These are phyloP conservation scores for Aurifilum marmelostoma DNA, from an alignment of 2,329 filamentous ascomycete species.

Conservation along the genomic window DNA sequence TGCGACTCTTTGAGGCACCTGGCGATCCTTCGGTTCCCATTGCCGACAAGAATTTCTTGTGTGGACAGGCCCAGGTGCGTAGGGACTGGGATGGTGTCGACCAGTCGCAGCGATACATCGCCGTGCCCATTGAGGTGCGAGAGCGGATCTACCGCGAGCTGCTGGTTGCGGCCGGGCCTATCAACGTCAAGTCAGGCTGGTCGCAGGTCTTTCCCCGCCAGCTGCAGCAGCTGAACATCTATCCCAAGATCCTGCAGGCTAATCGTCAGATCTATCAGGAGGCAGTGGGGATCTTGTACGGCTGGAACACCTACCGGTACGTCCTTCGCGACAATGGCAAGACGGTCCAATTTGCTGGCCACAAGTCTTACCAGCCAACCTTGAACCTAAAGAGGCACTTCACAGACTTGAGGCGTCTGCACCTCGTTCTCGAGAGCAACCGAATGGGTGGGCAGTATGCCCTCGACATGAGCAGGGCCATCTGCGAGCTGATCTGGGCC, in stretches of 20 bases:
- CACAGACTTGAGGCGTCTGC: conserved; percentile 45
- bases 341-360: not conserved
- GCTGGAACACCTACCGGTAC: conserved; percentile 53
- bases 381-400: conserved; percentile 44
- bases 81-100: not conserved
- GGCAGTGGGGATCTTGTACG: conserved; percentile 48
- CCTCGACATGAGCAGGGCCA: conserved; percentile 28
- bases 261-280: conserved; percentile 43
- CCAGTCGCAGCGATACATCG: conserved; percentile 10
- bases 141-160: conserved; percentile 40
- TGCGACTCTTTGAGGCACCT: not conserved
- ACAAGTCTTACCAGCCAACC: conserved; percentile 13
- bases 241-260: conserved; percentile 40
- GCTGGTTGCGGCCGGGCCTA: conserved; percentile 37
- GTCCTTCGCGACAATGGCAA: conserved; percentile 44
- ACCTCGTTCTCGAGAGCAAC: conserved; percentile 48
- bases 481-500: conserved; percentile 10
- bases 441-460: conserved; percentile 38
- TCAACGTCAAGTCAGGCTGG: conserved; percentile 41
- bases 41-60: conserved; percentile 12
- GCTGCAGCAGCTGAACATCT: conserved; percentile 38
- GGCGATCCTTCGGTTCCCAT: conserved; percentile 11
- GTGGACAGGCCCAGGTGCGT: not conserved
- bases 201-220: conserved; percentile 35
- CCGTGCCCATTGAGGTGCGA: conserved; percentile 38